These are phyloP conservation scores for Crucihimalaya himalaica DNA, from an alignment of 345 rosid genomes.

Conservation along the genomic window DNA sequence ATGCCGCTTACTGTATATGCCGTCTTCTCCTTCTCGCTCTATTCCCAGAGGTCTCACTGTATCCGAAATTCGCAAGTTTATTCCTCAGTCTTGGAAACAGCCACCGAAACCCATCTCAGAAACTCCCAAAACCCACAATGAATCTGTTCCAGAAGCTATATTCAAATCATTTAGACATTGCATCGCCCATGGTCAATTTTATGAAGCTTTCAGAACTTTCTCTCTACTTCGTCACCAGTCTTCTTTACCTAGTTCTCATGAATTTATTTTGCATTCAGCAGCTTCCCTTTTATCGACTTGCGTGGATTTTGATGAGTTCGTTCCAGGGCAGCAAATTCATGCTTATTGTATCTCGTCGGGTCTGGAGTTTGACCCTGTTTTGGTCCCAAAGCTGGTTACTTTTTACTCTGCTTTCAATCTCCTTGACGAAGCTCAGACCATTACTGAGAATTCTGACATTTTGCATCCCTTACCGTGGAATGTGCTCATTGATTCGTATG, in stretches of 20 bases:
- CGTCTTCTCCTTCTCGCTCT: conserved; percentile 47
- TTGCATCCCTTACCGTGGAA: conserved; percentile 65
- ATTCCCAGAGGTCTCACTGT: conserved; percentile 44
- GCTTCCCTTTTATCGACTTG: conserved; percentile 54
- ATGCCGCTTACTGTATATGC: conserved; percentile 54
- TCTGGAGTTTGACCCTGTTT: conserved; percentile 51
- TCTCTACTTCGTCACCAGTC: conserved; percentile 43
- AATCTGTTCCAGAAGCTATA: conserved; percentile 48
- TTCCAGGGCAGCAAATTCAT: conserved; percentile 65
- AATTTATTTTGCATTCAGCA: conserved; percentile 43
- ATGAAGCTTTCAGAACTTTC: conserved; percentile 50
- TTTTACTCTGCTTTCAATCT: conserved; percentile 58
- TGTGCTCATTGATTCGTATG: conserved; percentile 59
- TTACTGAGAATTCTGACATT: conserved; percentile 49
- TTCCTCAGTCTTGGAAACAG: conserved; percentile 57
- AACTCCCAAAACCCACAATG: conserved; percentile 17
- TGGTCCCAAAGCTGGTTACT: conserved; percentile 67
- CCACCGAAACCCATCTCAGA: conserved; percentile 19
- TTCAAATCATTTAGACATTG: conserved; percentile 43
- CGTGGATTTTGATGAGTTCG: conserved; percentile 38
- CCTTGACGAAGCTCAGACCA: conserved; percentile 43
- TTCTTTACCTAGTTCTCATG: conserved; percentile 10
- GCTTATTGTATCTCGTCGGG: conserved; percentile 54
- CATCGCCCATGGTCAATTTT: conserved; percentile 44
- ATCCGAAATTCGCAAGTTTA: conserved; percentile 43